Evolutionary conservation across 2,329 filamentous ascomycete genomes (phyloP), one percentile per base, ranked within the genome.

Genomic region (Penicillium fuscoglaucum): DNA sequence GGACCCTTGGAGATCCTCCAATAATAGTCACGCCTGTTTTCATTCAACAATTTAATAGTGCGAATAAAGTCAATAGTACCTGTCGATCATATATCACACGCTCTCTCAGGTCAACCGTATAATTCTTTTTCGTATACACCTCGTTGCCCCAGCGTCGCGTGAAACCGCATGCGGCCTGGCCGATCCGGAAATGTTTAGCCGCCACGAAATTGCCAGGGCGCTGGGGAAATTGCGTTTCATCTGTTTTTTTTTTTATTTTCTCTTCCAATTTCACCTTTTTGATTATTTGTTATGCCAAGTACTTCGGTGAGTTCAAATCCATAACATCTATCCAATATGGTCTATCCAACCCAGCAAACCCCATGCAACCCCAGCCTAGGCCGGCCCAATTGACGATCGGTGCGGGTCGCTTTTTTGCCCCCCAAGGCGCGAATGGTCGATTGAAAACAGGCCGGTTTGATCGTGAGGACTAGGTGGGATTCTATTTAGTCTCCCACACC

Each of bases 361-460:
- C n/a, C 1, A 46, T 35, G 37, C 33, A 35, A 15, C 28, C 31
- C 40, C 40, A 33, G 51, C 10, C 41, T 45, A 53, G 51, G 21
- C 51, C 51, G 41, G 50, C 28, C 33, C 35, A 47, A 29, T 31
- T 29, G 37, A 19, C 37, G 41, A 53, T 57, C 55, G 37, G 43
- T n/a, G 55, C 55, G 50, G 50, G 26, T 39, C 50, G 21, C 44
- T 31, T 26, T 26, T 53, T 50, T 19, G 10, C 29, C 41, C 37
- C 52, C 52, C 46, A 28, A 55, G 28, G 21, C 17, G 24, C 24
- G 15, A 43, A 44, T 46, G 49, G 48, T 46, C 44, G 40, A 55
- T 58, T 58, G 31, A 53, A 26, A 58, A 58, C 19, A 47, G 39
- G 50, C 35, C 55, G 50, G 33, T 57, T 54, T 57, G 56, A 58